These are phyloP conservation scores for Mangifera indica DNA, from an alignment of 345 rosid species.

Conservation along the genomic window DNA sequence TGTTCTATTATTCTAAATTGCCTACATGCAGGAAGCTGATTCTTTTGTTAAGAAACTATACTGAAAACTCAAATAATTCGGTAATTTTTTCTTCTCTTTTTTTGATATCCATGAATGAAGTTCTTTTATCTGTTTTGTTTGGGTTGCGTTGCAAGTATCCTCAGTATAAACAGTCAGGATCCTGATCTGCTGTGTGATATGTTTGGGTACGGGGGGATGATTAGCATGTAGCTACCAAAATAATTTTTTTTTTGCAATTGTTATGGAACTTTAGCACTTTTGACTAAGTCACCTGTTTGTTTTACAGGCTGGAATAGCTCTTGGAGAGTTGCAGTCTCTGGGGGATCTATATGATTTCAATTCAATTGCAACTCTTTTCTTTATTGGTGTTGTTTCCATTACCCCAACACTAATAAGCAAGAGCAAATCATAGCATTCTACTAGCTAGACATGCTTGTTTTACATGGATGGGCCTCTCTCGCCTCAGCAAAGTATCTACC, in stretches of 20 bases:
- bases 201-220: neutral
- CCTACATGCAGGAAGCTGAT: too few species aligned
- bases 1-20: too few species aligned
- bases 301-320: conserved; percentile 83
- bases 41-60: too few species aligned
- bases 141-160: neutral
- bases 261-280: neutral
- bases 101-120: neutral
- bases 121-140: neutral
- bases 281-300: conserved; percentile 9
- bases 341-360: conserved; percentile 87
- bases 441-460: conserved; percentile 14
- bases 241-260: neutral
- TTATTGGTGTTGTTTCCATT: conserved; percentile 70
- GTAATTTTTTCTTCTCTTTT: too few species aligned
- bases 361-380: conserved; percentile 74
- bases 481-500: neutral
- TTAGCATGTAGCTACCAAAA: neutral
- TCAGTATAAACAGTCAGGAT: too few species aligned
- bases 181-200: neutral
- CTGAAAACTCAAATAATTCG: too few species aligned
- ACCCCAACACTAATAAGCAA: conserved; percentile 74
- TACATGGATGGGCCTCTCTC: conserved; percentile 17
- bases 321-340: conserved; percentile 76
- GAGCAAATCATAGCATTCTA: conserved; percentile 32